Base-by-base conservation (phyloP, 805 yeast genomes). In the Cyberlindnera mississippiensis region DNA sequence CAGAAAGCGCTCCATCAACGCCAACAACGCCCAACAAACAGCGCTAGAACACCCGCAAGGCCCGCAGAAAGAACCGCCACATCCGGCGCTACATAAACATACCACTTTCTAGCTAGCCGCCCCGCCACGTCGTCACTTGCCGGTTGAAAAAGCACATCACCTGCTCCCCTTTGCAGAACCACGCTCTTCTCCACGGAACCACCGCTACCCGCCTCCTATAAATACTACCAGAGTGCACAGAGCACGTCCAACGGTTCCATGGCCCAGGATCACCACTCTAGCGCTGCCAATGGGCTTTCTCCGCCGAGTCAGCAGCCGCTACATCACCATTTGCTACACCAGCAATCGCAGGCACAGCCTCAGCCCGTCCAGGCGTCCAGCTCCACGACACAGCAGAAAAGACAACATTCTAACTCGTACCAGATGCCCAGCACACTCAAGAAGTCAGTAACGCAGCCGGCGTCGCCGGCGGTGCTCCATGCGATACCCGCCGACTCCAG, bases 361-460 rank as follows among this genome's bases (percentile, higher is more conserved):
- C 37, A 26, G n/a, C 14, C 32, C 10, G 32, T 19, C 9, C 32
- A 16, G 26, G 26, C 28, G 12, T 27, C 38, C 6, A 33, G 28
- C 30, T 20, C 27, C 14, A 35, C 39, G 12, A 31, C 46, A 17
- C 48, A 45, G 22, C 53, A 52, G 40, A 52, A 52, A 43, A 45
- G 56, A 19, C 56, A 52, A 38, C 56, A 52, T 36, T 52, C 56
- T 10, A 48, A 40, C 35, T 52, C 56, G 14, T 46, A 46, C 30
- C 45, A 46, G 32, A 48, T 46, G 40, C 48, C 50, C 11, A 39
- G 18, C 24, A 38, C 49, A 12, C 28, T 41, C 15, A 51, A 51
- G 39, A 37, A 45, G 19, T 28, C 49, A 2, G 51, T 51, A 12
- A 40, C 50, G 3, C 46, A 46, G 30, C 44, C 46, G 14, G 37